Percentiles rank a stretch among this genome's conserved stretches.
These are phyloP conservation scores for Diophrys appendiculata DNA, from an alignment of 73 alveolate species.

Conservation along the genomic window DNA sequence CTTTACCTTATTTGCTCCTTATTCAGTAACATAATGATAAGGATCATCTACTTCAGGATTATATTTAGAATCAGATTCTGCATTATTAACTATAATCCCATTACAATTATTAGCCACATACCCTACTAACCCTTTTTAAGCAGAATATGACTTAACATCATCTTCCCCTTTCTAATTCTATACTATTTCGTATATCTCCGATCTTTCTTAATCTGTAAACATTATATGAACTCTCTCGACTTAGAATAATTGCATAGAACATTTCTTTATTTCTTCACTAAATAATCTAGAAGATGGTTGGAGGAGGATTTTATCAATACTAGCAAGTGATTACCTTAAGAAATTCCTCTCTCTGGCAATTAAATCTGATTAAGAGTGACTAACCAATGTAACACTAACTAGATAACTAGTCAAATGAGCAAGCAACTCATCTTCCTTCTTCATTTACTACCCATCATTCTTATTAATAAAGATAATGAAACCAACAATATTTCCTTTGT, in stretches of 20 bases:
- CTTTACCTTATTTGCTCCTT: neutral
- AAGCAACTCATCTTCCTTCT: neutral
- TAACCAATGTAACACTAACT: neutral
- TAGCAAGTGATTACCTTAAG: neutral
- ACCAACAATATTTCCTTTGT: conserved; percentile 14
- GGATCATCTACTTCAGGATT: conserved; percentile 12
- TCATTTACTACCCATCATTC: neutral
- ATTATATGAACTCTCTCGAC: neutral
- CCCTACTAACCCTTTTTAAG: conserved; percentile 5
- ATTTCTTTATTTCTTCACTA: neutral
- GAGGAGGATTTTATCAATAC: neutral
- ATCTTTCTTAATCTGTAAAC: neutral
- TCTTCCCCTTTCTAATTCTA: neutral
- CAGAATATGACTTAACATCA: neutral
- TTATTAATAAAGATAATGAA: neutral
- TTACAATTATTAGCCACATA: conserved; percentile 5
- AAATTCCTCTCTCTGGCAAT: neutral
- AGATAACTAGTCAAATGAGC: neutral
- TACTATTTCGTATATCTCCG: neutral
- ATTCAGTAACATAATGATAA: neutral
- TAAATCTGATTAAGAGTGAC: neutral
- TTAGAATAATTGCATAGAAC: neutral
- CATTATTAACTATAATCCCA: neutral
- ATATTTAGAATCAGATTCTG: conserved; percentile 3
- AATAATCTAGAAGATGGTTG: neutral